A percentile compares a stretch with the other conserved stretches of the same genome.
Conservation (phyloP, 73 alveolate genomes). For the Paramecium pentaurelia region DNA sequence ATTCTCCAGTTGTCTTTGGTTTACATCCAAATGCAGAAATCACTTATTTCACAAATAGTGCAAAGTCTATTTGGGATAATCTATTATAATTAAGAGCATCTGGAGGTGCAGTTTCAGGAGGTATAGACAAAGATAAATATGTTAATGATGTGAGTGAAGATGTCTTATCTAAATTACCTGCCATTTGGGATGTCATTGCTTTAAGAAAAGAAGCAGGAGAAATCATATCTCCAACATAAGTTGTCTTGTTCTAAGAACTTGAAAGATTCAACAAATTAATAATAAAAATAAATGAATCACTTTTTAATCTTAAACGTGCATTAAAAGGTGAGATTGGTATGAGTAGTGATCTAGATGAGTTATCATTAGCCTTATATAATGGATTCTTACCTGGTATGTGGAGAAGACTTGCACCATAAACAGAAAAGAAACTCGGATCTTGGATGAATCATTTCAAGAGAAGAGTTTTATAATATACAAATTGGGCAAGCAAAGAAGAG, state of each 20-base stretch:
- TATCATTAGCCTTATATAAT: conserved; percentile 76
- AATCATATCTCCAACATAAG: conserved; percentile 70
- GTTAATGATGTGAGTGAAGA: conserved; percentile 42
- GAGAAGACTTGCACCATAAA: conserved; percentile 54
- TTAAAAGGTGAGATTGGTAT: conserved; percentile 78
- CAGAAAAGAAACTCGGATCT: conserved; percentile 79
- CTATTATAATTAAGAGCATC: conserved; percentile 90
- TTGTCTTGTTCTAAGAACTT: conserved; percentile 79
- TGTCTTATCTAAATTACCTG: conserved; percentile 40
- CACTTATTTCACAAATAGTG: conserved; percentile 89
- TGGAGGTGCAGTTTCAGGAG: conserved; percentile 96
- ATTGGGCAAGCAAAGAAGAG: conserved; percentile 94
- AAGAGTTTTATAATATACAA: conserved; percentile 94
- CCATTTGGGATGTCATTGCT: conserved; percentile 70
- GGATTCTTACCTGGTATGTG: conserved; percentile 50
- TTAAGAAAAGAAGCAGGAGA: conserved; percentile 66
- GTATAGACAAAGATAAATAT: not conserved
- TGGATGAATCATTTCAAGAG: conserved; percentile 86
- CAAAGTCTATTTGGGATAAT: conserved; percentile 79
- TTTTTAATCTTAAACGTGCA: conserved; percentile 75
- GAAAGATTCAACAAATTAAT: conserved; percentile 77
- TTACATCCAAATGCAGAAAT: conserved; percentile 98
- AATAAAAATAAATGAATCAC: conserved; percentile 57
- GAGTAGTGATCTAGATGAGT: conserved; percentile 89
- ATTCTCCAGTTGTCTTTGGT: conserved; percentile 96